Conservation (phyloP, 2,329 filamentous ascomycete species). For the Ceratocystis destructans region DNA sequence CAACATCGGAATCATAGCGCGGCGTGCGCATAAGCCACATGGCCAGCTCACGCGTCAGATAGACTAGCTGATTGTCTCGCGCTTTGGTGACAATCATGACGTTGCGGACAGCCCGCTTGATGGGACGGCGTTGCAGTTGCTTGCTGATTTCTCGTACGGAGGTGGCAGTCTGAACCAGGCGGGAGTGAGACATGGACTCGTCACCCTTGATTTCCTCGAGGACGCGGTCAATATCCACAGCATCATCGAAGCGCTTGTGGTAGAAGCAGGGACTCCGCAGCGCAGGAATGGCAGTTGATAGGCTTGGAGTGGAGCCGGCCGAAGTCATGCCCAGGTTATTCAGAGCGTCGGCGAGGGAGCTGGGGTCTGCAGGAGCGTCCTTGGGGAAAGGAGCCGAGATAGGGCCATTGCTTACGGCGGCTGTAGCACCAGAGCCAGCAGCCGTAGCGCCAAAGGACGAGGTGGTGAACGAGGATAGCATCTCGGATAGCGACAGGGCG, state of each 20-base stretch:
- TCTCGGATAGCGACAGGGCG: conserved; percentile 46
- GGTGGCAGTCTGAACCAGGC: conserved; percentile 87
- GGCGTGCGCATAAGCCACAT: conserved; percentile 81
- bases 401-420: conserved; percentile 21
- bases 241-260: conserved; percentile 91
- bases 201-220: conserved; percentile 85
- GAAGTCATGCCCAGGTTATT: conserved; percentile 37
- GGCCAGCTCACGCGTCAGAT: conserved; percentile 73
- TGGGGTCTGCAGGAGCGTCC: conserved; percentile 24
- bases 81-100: conserved; percentile 99
- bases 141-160: conserved; percentile 91
- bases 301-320: conserved; percentile 22
- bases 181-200: conserved; percentile 83
- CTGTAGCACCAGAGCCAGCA: conserved; percentile 20
- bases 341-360: conserved; percentile 46
- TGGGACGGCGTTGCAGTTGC: conserved; percentile 80
- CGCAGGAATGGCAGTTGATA: conserved; percentile 41
- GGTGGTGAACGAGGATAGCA: conserved; percentile 35
- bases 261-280: conserved; percentile 94
- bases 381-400: conserved; percentile 28
- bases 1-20: conserved; percentile 76
- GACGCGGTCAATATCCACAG: conserved; percentile 87
- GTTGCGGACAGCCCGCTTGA: conserved; percentile 81
- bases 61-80: conserved; percentile 82
- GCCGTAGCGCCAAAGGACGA: conserved; percentile 17